Base-by-base conservation (phyloP, 805 yeast species). In the Kurtzmaniella cleridarum region DNA sequence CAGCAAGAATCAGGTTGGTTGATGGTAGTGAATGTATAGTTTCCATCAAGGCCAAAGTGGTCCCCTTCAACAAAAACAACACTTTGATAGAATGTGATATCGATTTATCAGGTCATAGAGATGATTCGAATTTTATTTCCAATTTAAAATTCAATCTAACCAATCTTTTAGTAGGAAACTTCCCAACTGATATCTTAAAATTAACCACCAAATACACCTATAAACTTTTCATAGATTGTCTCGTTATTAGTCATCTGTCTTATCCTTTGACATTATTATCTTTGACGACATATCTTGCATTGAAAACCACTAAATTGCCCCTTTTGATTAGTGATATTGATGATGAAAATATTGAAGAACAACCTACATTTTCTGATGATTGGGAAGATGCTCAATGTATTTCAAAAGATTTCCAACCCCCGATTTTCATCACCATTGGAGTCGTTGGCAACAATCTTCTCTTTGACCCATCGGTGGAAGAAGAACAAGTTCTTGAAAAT, bases 11-110 rank as follows among this genome's bases (percentile, higher is more conserved):
- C 14, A 74, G 89, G 46, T 75, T 88, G 27, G 74, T 84, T 35
- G 98, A 91, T 59, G 98, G 98, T 16, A 78, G 88, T 44, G 98
- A 93, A 61, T 88, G 96, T 51, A 82, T 93, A 27, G 91, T 88
- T 4, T 93, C 97, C 53, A 75, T 91, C 35, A 93, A 93, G 61
- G 78, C 90, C 10, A 84, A 84, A 51, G 96, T 90, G 3, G 84
- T 86, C 12, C 45, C 54, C 37, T 42, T 60, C 45, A 42, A 49
- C 24, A 51, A 49, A 33, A 71, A 73, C 13, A 50, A 67, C 0
- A 78, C 75, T 14, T 62, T 87, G 28, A 65, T 90, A 8, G 79
- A 79, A 33, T 80, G 89, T 23, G 95, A 86, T 39, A 79, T 91
- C 12, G 95, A 86, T 50, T 75, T 84, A n/a, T 74, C 81, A 15